phyloP scores from a whole-genome alignment of 805 yeast species.

The Yarrowia sp. region DNA sequence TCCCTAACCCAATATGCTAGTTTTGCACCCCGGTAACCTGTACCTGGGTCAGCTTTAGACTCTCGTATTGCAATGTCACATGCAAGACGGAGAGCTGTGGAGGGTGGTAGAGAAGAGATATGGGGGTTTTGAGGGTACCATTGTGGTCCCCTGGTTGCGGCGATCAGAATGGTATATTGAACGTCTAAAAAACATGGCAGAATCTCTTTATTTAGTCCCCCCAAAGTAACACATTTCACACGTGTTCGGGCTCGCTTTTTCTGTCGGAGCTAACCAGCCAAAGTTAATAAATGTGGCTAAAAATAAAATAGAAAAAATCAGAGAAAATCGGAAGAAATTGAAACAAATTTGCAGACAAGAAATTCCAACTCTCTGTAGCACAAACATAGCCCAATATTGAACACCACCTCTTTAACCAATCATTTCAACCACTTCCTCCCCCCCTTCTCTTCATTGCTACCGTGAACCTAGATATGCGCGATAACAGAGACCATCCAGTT shows the following conservation, averaged over 20 bases:
- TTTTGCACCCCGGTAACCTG: too few species aligned
- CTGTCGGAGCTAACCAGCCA: neutral
- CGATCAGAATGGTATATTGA: neutral
- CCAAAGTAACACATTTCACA: neutral
- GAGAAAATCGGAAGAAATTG: neutral
- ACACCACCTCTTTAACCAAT: too few species aligned
- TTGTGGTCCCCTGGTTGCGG: too few species aligned
- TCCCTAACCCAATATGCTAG: neutral
- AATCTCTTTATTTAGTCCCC: neutral
- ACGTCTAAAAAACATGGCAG: too few species aligned
- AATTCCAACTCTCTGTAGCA: neutral
- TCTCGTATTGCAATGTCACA: slow-evolving; percentile 16
- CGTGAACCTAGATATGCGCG: slow-evolving; percentile 4
- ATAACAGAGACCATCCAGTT: neutral
- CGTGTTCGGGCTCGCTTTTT: slow-evolving; percentile 11
- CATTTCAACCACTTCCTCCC: too few species aligned
- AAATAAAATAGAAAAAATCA: neutral
- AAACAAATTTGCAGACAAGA: neutral
- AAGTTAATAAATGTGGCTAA: neutral
- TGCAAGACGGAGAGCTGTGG: neutral
- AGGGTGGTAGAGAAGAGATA: too few species aligned
- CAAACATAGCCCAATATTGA: too few species aligned
- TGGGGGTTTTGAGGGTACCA: too few species aligned
- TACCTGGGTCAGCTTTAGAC: slow-evolving; percentile 13
- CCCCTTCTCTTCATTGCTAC: neutral